A percentile compares a stretch with the other conserved stretches of the same genome.
phyloP scores from a whole-genome alignment of 139 green algal species.

The Astrephomene gubernaculifera region DNA sequence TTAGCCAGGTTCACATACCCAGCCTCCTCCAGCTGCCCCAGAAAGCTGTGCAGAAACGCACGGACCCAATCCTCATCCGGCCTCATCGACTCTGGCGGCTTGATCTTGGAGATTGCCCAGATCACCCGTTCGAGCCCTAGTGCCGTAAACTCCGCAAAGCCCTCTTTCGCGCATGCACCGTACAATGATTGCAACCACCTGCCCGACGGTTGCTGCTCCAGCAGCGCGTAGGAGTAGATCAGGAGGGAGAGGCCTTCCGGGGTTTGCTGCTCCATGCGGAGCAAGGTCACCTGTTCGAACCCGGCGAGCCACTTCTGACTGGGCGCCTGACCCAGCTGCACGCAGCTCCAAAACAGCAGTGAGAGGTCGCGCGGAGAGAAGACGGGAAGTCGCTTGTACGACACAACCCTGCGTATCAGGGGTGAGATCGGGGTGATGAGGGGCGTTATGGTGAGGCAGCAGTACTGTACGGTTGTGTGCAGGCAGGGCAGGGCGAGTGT shows the following conservation, averaged over 20 bases:
- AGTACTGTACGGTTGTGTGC: no score
- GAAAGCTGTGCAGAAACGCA: background rate
- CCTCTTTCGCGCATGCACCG: background rate
- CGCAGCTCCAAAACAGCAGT: conserved; percentile 19
- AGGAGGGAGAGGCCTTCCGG: background rate
- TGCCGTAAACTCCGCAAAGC: background rate
- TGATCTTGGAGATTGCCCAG: conserved; percentile 14
- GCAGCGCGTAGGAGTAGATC: conserved; percentile 15
- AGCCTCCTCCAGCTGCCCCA: background rate
- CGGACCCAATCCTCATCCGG: background rate
- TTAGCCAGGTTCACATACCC: conserved; percentile 37
- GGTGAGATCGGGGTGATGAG: background rate
- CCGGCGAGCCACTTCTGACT: background rate
- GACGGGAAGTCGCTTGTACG: conserved; percentile 19
- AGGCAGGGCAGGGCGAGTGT: no score
- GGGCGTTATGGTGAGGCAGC: no score
- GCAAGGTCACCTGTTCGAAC: background rate
- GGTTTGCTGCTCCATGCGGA: background rate
- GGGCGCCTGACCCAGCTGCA: conserved; percentile 28
- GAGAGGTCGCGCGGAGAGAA: background rate
- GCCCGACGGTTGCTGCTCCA: background rate
- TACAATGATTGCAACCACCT: conserved; percentile 21
- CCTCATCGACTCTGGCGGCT: background rate
- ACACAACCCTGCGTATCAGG: conserved; percentile 4
- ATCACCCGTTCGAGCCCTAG: conserved; percentile 34